Conservation (phyloP, 257 asterid species). For the Anisodus acutangulus region DNA sequence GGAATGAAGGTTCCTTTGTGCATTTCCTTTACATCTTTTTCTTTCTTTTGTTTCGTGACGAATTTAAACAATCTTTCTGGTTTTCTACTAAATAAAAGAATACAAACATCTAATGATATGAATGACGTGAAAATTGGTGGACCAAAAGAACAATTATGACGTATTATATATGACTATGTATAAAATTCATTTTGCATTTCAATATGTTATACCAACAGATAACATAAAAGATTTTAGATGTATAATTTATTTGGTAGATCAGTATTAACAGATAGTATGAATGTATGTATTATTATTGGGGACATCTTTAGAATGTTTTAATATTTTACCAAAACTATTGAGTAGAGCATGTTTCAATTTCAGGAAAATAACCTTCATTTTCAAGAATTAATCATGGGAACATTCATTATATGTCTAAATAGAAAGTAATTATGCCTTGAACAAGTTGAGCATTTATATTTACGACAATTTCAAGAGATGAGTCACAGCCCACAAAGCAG, state of each 20-base stretch:
- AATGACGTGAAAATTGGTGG: neutral
- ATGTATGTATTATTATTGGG: neutral
- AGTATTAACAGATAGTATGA: neutral
- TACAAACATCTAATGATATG: neutral
- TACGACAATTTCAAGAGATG: constrained; percentile 5
- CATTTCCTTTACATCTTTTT: neutral
- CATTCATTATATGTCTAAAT: neutral
- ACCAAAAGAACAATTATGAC: neutral
- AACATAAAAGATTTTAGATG: neutral
- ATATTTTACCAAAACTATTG: neutral
- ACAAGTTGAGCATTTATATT: neutral
- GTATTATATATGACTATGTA: neutral
- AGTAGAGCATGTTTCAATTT: neutral
- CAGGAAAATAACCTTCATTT: neutral
- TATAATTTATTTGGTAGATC: neutral
- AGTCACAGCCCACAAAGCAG: constrained; percentile 16
- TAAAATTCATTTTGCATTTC: neutral
- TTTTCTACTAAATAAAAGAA: neutral
- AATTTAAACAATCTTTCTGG: neutral
- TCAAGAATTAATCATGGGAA: neutral
- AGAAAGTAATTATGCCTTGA: neutral
- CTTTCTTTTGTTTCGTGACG: neutral
- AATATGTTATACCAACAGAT: neutral
- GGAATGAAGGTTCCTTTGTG: neutral
- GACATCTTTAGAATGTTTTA: neutral